Conservation (phyloP, 2,329 filamentous ascomycete genomes). For the Colletotrichum spaethianum region DNA sequence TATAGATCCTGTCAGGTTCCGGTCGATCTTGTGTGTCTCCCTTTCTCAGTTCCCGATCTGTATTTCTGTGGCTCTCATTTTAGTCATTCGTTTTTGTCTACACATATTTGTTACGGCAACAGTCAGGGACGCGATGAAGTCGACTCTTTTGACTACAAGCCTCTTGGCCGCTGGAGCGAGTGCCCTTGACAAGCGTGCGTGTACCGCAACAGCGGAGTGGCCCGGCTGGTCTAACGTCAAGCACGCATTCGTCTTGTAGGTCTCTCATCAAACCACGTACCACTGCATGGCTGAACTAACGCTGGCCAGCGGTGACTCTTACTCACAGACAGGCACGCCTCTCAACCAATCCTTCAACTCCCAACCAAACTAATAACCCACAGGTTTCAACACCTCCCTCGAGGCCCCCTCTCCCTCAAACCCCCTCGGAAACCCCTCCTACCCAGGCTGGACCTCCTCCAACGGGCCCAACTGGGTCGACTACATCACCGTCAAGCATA, state of each 20-base stretch:
- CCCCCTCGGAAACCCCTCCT: slow-evolving; percentile 74
- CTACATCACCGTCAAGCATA: slow-evolving; percentile 62
- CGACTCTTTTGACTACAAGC: background rate
- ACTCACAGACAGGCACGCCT: slow-evolving; percentile 46
- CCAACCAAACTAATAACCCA: slow-evolving; percentile 25
- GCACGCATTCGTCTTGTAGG: slow-evolving; percentile 56
- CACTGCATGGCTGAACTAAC: background rate
- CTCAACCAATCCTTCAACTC: background rate
- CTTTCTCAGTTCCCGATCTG: background rate
- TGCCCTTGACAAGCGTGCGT: slow-evolving; percentile 39
- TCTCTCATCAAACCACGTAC: background rate
- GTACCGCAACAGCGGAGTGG: slow-evolving; percentile 49
- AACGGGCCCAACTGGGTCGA: slow-evolving; percentile 68
- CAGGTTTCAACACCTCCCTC: slow-evolving; percentile 67
- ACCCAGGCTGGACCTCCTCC: slow-evolving; percentile 64
- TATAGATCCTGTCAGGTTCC: slow-evolving; percentile 16
- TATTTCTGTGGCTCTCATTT: no score
- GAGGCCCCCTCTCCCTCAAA: slow-evolving; percentile 67
- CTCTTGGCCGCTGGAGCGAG: slow-evolving; percentile 17
- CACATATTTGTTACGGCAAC: background rate
- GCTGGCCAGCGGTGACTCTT: slow-evolving; percentile 49
- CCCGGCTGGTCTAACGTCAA: slow-evolving; percentile 55
- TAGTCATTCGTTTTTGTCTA: slow-evolving; percentile 3
- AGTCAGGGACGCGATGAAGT: slow-evolving; percentile 31
- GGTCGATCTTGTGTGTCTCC: slow-evolving; percentile 7